These are phyloP conservation scores for Elymus sibiricus DNA, from an alignment of 176 grass and related monocot species.

Conservation along the genomic window DNA sequence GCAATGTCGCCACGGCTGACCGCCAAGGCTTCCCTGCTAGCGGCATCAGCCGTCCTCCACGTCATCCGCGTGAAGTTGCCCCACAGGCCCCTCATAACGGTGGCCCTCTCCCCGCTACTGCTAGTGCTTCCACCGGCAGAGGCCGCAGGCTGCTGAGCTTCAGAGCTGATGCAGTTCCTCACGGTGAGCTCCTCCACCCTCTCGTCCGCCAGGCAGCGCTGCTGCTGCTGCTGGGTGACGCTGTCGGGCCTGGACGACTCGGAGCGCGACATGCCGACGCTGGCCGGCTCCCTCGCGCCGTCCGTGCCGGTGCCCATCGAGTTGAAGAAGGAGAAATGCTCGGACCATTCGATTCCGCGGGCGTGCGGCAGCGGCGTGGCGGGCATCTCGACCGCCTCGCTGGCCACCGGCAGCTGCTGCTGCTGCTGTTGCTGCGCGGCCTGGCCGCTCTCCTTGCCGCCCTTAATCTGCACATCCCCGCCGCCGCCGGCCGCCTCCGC, in stretches of 20 bases:
- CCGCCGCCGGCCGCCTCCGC: constrained; percentile 40
- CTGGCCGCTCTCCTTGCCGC: constrained; percentile 51
- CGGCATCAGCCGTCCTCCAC: constrained; percentile 28
- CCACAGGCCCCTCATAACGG: constrained; percentile 64
- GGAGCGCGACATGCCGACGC: constrained; percentile 19
- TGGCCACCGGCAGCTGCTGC: constrained; percentile 9
- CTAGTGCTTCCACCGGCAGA: constrained; percentile 57
- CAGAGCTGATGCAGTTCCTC: constrained; percentile 50
- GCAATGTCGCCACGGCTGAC: not conserved
- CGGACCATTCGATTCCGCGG: constrained; percentile 62
- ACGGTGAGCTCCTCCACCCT: constrained; percentile 93
- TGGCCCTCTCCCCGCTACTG: constrained; percentile 45
- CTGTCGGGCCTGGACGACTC: constrained; percentile 31
- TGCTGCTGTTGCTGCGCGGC: not conserved
- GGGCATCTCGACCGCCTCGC: constrained; percentile 42
- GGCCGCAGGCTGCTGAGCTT: constrained; percentile 13
- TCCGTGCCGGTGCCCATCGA: constrained; percentile 29
- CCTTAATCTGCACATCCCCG: constrained; percentile 54
- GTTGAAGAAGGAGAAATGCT: constrained; percentile 69
- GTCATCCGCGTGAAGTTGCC: constrained; percentile 72
- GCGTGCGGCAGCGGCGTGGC: constrained; percentile 18
- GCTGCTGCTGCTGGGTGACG: constrained; percentile 18
- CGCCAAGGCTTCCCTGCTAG: constrained; percentile 9
- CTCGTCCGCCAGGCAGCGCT: constrained; percentile 24
- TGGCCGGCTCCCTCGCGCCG: constrained; percentile 10